Evolutionary conservation across 352 stramenopile genomes (phyloP).

Genomic region (Thraustochytrium sp.): DNA sequence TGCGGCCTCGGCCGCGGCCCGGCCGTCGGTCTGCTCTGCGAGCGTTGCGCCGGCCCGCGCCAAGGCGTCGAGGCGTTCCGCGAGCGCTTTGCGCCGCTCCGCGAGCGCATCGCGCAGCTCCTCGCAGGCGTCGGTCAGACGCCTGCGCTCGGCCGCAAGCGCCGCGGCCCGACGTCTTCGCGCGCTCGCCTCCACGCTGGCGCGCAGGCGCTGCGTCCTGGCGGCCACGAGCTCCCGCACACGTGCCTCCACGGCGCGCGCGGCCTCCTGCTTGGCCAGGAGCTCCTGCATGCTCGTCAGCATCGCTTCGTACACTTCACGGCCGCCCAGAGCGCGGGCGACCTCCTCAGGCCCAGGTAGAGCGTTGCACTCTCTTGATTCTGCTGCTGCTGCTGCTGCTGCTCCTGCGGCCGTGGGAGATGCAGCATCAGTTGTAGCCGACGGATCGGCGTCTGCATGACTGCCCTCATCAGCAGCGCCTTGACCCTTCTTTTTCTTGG

Average conservation of each 20-base stretch:
- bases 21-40: background rate
- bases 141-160: background rate
- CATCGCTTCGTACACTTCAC: background rate
- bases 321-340: background rate
- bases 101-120: background rate
- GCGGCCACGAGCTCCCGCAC: background rate
- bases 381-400: background rate
- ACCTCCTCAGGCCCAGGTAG: background rate
- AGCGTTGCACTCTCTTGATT: background rate
- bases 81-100: background rate
- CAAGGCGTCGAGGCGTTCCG: background rate
- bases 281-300: background rate
- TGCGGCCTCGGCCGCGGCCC: background rate
- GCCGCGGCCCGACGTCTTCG: background rate
- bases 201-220: background rate
- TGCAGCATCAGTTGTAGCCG: no score
- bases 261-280: background rate
- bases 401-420: background rate
- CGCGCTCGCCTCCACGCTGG: background rate
- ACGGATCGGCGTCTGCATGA: no score
- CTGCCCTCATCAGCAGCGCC: no score
- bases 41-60: background rate
- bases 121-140: background rate
- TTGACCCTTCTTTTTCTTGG: no score
- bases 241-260: background rate